Conservation (phyloP, 805 yeast species). For the Saccharomycopsis oosterbeekiorum region DNA sequence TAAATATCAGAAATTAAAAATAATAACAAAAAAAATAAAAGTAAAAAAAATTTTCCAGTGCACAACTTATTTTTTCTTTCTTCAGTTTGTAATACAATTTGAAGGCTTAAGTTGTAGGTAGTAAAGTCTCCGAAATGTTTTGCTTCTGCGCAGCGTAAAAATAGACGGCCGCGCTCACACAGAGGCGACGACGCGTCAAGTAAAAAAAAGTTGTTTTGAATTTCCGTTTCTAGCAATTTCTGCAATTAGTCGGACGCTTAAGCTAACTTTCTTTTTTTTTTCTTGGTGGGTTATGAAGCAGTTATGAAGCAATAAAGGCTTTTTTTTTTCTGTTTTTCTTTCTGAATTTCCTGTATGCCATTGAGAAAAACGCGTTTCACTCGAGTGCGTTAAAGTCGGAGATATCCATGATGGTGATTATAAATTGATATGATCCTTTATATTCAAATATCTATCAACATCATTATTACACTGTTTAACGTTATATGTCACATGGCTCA, state of each 20-base stretch:
- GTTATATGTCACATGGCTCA: too few species aligned
- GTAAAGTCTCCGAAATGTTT: neutral
- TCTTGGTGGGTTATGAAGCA: too few species aligned
- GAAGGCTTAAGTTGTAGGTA: neutral
- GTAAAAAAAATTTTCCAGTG: neutral
- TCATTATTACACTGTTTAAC: too few species aligned
- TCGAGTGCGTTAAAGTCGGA: too few species aligned
- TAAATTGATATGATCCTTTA: too few species aligned
- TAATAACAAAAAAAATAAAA: neutral
- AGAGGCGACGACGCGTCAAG: neutral
- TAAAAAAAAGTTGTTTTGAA: neutral
- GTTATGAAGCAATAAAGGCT: too few species aligned
- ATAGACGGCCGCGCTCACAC: slow-evolving; percentile 1
- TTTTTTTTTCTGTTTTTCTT: neutral
- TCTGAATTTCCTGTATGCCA: neutral
- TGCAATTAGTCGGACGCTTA: neutral
- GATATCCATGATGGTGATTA: too few species aligned
- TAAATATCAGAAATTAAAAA: too few species aligned
- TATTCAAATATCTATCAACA: too few species aligned
- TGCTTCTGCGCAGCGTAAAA: neutral
- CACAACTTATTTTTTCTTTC: neutral
- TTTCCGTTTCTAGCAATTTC: neutral
- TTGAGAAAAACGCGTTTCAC: neutral
- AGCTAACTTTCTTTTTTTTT: neutral
- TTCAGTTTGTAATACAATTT: neutral